phyloP scores from a whole-genome alignment of 2,329 filamentous ascomycete species.

The Claviceps citrina region DNA sequence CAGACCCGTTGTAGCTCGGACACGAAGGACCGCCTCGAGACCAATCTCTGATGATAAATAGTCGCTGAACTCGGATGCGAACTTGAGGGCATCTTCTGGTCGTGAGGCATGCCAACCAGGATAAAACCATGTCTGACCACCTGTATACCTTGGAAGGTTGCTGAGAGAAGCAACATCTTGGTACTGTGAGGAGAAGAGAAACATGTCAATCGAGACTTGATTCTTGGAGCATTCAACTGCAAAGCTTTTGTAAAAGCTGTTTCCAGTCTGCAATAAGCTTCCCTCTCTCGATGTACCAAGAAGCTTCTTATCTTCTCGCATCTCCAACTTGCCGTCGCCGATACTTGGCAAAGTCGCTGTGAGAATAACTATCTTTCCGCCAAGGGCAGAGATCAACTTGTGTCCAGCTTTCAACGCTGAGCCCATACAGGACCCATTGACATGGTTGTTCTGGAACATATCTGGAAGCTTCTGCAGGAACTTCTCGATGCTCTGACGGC shows the following conservation, averaged over 20 bases:
- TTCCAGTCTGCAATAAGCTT: conserved; percentile 72
- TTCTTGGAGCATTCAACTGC: conserved; percentile 98
- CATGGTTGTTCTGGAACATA: conserved; percentile 95
- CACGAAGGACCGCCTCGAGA: conserved; percentile 85
- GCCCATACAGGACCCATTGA: conserved; percentile 82
- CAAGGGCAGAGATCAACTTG: conserved; percentile 85
- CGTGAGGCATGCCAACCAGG: conserved; percentile 93
- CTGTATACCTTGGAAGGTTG: conserved; percentile 89
- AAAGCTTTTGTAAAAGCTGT: conserved; percentile 97
- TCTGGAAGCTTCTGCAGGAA: conserved; percentile 82
- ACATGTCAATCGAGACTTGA: conserved; percentile 97
- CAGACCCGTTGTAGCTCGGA: conserved; percentile 84
- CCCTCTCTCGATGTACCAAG: conserved; percentile 89
- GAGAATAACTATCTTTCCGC: conserved; percentile 86
- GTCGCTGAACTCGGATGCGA: conserved; percentile 90
- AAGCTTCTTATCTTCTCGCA: conserved; percentile 92
- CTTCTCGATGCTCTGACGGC: conserved; percentile 75
- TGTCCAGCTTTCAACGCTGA: conserved; percentile 84
- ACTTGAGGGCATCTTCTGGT: conserved; percentile 92
- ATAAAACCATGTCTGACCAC: conserved; percentile 97
- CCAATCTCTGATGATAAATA: conserved; percentile 95
- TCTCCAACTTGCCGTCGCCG: conserved; percentile 76
- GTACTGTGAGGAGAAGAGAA: conserved; percentile 88
- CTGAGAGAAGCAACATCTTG: conserved; percentile 94
- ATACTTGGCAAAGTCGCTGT: conserved; percentile 82